Evolutionary conservation across 345 rosid genomes (phyloP).

Genomic region (Anacardium occidentale): DNA sequence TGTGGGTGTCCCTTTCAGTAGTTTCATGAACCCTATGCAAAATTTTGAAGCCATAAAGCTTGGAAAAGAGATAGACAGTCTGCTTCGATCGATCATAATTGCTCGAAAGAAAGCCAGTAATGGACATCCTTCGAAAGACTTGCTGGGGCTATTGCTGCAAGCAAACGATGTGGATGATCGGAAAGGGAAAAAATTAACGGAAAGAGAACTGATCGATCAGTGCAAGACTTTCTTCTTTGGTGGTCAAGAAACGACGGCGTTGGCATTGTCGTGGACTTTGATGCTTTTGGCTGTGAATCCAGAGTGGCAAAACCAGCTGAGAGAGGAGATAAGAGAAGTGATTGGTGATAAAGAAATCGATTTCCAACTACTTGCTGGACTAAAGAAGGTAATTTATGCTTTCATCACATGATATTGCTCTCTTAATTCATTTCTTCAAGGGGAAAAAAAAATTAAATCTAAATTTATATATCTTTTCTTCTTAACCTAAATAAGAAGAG

Average conservation of each 20-base stretch:
- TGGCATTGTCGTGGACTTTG: conserved; percentile 83
- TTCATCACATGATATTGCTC: conserved; percentile 2
- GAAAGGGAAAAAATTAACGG: conserved; percentile 44
- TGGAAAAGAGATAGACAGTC: conserved; percentile 66
- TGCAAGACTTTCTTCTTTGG: conserved; percentile 96
- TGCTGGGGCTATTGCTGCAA: conserved; percentile 59
- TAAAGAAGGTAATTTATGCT: conserved; percentile 69
- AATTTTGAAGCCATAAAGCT: conserved; percentile 51
- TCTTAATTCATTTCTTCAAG: background rate
- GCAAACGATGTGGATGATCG: conserved; percentile 33
- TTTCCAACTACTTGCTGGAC: conserved; percentile 60
- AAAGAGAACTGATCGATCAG: conserved; percentile 73
- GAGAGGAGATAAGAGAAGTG: conserved; percentile 76
- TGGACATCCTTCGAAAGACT: conserved; percentile 34
- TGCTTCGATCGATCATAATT: conserved; percentile 55
- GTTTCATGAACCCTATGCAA: conserved; percentile 47
- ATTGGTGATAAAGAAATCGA: conserved; percentile 58
- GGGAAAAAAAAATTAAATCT: too few species aligned
- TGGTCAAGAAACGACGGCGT: conserved; percentile 80
- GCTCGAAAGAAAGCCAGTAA: conserved; percentile 34
- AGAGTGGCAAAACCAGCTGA: conserved; percentile 69
- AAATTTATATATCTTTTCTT: background rate
- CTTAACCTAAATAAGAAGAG: too few species aligned
- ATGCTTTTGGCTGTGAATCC: conserved; percentile 74
- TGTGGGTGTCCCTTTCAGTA: conserved; percentile 82